phyloP scores from a whole-genome alignment of 345 rosid species.

The Arabidopsis arenosa region DNA sequence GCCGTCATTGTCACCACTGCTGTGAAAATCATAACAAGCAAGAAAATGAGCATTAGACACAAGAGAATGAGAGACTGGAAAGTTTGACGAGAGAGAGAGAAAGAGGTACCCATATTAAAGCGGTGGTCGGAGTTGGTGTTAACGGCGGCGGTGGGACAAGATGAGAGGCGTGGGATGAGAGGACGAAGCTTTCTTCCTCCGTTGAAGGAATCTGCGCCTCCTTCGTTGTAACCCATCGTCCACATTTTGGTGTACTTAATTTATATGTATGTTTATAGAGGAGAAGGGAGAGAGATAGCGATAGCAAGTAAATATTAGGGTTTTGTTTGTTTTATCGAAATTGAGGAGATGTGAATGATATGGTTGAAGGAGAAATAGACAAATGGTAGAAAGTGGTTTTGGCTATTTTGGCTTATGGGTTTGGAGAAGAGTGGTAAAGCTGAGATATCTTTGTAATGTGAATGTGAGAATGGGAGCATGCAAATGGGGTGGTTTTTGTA shows the following conservation, averaged over 20 bases:
- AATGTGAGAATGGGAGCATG: slow-evolving; percentile 43
- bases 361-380: slow-evolving; percentile 21
- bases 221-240: slow-evolving; percentile 89
- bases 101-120: slow-evolving; percentile 47
- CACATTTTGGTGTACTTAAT: slow-evolving; percentile 57
- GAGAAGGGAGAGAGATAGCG: background rate
- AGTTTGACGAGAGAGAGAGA: background rate
- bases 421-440: slow-evolving; percentile 33
- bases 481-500: slow-evolving; percentile 41
- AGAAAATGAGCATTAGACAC: slow-evolving; percentile 19
- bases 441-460: slow-evolving; percentile 41
- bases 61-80: background rate
- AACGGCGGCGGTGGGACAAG: slow-evolving; percentile 52
- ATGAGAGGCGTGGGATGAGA: slow-evolving; percentile 71
- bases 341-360: slow-evolving; percentile 44
- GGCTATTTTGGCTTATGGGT: slow-evolving; percentile 37
- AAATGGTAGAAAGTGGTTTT: slow-evolving; percentile 29
- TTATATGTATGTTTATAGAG: background rate
- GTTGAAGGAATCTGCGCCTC: slow-evolving; percentile 63
- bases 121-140: slow-evolving; percentile 69
- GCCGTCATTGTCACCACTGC: slow-evolving; percentile 47
- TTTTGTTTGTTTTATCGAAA: background rate
- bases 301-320: slow-evolving; percentile 13
- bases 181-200: slow-evolving; percentile 83
- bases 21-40: slow-evolving; percentile 8